phyloP scores from a whole-genome alignment of 108 stramenopile genomes.

The Cyclotella choctawhatcheeana region DNA sequence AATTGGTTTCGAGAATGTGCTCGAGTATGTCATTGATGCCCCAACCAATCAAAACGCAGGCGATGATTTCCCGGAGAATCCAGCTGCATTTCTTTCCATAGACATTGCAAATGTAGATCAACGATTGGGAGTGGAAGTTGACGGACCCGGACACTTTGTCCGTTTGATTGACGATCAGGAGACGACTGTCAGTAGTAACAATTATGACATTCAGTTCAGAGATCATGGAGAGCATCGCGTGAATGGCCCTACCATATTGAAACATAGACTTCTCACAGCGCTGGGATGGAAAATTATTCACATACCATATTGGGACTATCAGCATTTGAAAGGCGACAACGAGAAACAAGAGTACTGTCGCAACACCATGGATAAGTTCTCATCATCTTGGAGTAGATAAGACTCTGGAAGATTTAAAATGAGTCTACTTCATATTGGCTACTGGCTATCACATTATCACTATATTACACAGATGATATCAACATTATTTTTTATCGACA shows the following conservation, averaged over 20 bases:
- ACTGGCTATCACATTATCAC: neutral
- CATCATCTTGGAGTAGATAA: neutral
- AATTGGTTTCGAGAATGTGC: constrained; percentile 74
- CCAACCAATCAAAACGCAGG: constrained; percentile 35
- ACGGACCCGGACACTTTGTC: constrained; percentile 85
- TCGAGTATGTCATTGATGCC: constrained; percentile 71
- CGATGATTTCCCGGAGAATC: constrained; percentile 39
- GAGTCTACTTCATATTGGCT: too few relatives aligned
- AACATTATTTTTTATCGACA: neutral
- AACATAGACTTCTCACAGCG: constrained; percentile 61
- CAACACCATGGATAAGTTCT: constrained; percentile 31
- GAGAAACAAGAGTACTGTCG: constrained; percentile 57
- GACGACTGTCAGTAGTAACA: neutral
- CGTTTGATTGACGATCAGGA: constrained; percentile 58
- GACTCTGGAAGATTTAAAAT: neutral
- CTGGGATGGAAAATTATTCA: constrained; percentile 81
- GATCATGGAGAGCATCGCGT: constrained; percentile 50
- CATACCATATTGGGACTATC: constrained; percentile 88
- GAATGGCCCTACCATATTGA: constrained; percentile 79
- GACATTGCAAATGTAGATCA: constrained; percentile 75
- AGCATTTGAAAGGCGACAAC: constrained; percentile 45
- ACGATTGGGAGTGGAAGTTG: constrained; percentile 82
- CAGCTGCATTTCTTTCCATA: constrained; percentile 64
- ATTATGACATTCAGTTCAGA: constrained; percentile 11
- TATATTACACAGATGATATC: neutral